Conservation (phyloP, 331 rosid genomes). For the Ulmus americana region DNA sequence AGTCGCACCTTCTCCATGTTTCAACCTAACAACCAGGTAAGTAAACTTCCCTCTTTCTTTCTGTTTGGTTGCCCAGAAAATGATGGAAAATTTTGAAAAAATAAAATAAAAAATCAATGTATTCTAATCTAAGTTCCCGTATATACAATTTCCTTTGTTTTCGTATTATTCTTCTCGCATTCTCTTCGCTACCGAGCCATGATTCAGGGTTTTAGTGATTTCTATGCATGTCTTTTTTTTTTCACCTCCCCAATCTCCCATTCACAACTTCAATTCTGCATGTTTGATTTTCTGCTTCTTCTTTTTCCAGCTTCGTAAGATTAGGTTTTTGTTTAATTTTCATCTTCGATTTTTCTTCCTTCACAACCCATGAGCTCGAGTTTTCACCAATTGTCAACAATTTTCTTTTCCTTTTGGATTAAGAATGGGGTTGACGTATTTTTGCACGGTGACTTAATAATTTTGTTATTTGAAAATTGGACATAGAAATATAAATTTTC, state of each 20-base stretch:
- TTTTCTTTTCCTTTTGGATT: too few species aligned
- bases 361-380: not conserved
- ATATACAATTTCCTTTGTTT: not conserved
- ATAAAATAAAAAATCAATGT: not conserved
- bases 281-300: not conserved
- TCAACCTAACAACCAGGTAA: constrained; percentile 44
- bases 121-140: not conserved
- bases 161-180: not conserved
- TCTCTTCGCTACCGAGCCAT: not conserved
- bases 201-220: not conserved
- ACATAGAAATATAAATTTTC: too few species aligned
- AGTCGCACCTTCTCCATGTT: constrained; percentile 29
- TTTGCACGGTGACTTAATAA: too few species aligned
- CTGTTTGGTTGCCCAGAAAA: constrained; percentile 17
- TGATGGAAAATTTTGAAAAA: not conserved
- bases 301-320: not conserved
- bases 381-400: not conserved
- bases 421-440: too few species aligned
- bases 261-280: not conserved
- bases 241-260: too few species aligned
- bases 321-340: not conserved
- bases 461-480: too few species aligned
- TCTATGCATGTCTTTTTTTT: constrained; percentile 24
- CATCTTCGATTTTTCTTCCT: not conserved
- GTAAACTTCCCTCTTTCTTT: not conserved